A percentile compares a stretch with the other conserved stretches of the same genome.
These are phyloP conservation scores for Schwanniomyces sp. DNA, from an alignment of 805 yeast genomes.

Conservation along the genomic window DNA sequence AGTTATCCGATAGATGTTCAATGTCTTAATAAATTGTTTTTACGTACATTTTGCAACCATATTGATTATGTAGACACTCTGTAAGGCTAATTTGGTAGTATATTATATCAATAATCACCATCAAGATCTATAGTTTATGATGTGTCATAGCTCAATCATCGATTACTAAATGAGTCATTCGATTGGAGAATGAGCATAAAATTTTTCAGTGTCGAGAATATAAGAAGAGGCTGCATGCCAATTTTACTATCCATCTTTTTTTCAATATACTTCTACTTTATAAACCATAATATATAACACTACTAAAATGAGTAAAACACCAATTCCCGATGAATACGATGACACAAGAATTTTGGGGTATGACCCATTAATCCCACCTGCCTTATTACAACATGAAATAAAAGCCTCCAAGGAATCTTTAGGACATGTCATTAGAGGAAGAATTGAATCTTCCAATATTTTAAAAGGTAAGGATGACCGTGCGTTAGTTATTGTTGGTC, in stretches of 20 bases:
- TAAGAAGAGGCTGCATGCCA: background rate
- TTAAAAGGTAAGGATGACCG: slow-evolving; percentile 79
- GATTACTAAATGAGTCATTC: background rate
- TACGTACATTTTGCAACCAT: background rate
- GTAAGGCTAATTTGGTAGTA: background rate
- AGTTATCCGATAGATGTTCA: no score
- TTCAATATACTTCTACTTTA: background rate
- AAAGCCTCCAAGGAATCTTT: slow-evolving; percentile 59
- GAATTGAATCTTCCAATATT: slow-evolving; percentile 75
- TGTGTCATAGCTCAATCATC: background rate
- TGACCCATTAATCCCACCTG: slow-evolving; percentile 94
- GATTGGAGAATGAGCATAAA: background rate
- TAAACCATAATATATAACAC: background rate
- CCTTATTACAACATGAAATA: slow-evolving; percentile 80
- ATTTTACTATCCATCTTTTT: background rate
- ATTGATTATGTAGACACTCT: background rate
- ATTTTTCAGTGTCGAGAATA: background rate
- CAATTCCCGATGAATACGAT: slow-evolving; percentile 65
- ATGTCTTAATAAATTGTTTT: no score
- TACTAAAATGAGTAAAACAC: slow-evolving; percentile 39
- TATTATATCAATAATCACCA: background rate
- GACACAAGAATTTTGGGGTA: slow-evolving; percentile 83
- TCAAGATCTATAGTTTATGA: background rate
- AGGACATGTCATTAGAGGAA: slow-evolving; percentile 70
- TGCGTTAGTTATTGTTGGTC: slow-evolving; percentile 86